Percentiles rank a stretch among this genome's conserved stretches.
Conservation (phyloP, 169 alveolate genomes). For the Babesia ovata region DNA sequence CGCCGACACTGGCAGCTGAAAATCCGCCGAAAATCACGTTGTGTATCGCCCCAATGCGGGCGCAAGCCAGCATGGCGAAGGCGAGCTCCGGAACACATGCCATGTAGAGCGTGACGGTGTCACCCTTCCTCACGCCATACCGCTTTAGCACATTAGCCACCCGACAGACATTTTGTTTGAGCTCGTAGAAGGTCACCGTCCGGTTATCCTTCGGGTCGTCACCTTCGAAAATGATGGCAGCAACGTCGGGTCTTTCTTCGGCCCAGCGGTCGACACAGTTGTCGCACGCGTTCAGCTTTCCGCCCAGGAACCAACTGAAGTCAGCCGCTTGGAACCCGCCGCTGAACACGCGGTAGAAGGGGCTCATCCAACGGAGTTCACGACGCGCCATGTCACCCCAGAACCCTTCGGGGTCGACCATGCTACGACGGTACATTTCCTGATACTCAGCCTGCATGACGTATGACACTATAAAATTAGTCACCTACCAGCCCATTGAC, state of each 20-base stretch:
- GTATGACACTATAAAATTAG: neutral
- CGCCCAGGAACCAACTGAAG: slow-evolving; percentile 86
- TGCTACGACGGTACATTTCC: slow-evolving; percentile 70
- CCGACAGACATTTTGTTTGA: slow-evolving; percentile 80
- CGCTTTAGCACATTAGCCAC: slow-evolving; percentile 89
- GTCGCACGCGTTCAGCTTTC: slow-evolving; percentile 89
- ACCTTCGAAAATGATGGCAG: slow-evolving; percentile 88
- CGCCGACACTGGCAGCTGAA: slow-evolving; percentile 91
- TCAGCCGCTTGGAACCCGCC: slow-evolving; percentile 74
- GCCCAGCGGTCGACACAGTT: slow-evolving; percentile 94
- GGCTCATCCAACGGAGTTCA: slow-evolving; percentile 43
- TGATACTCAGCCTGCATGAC: slow-evolving; percentile 64
- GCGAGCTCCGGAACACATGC: slow-evolving; percentile 94
- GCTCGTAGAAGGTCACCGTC: slow-evolving; percentile 79
- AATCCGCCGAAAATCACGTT: slow-evolving; percentile 97
- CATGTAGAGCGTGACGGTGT: slow-evolving; percentile 93
- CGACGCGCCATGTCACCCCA: slow-evolving; percentile 73
- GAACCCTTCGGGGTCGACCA: slow-evolving; percentile 71
- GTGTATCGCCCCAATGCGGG: slow-evolving; percentile 97
- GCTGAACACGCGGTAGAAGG: slow-evolving; percentile 63
- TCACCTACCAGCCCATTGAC: slow-evolving; percentile 35
- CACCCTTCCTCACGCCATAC: slow-evolving; percentile 93
- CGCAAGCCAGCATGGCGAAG: slow-evolving; percentile 93
- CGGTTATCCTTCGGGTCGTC: slow-evolving; percentile 82
- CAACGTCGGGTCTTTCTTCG: slow-evolving; percentile 79